Base-by-base conservation (phyloP, 2,329 filamentous ascomycete species). In the Paraconiothyrium sp. region DNA sequence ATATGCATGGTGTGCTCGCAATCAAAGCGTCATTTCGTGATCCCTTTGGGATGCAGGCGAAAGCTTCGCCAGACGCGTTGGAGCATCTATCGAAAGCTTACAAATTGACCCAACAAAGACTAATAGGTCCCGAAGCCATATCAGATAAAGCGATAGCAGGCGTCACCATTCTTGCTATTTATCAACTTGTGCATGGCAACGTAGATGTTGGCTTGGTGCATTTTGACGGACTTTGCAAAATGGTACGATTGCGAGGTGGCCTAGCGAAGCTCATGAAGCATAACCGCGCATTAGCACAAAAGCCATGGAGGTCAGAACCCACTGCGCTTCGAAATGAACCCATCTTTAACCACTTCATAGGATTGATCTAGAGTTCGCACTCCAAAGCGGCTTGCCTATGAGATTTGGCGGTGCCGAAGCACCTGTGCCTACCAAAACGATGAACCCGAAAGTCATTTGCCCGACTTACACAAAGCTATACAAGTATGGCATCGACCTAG, bases 91-190 rank as follows among this genome's bases (percentile, higher is more conserved):
- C 58, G 7, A 32, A 39, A 24, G 62, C 56, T 16, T 61, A 61
- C 48, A 50, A 37, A 7, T n/a, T 61, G 8, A 56, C 48, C 2
- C 60, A 59, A 22, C 30, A 39, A 16, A 41, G 56, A 16, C 62
- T 64, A 2, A 56, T 51, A 7, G 47, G 58, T 13, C 52, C 58
- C 4, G 52, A 61, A 22, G 56, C 59, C 1, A 43, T 51, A 2
- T 52, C 50, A 11, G 55, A 64, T 27, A 27, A 54, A n/a, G 56
- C 62, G 7, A 61, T 64, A 51, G 62, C 60, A 48, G 58, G 60
- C 22, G 60, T 64, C 27, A 64, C 63, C 13, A 59, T 62, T 24
- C 59, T 63, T 43, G 43, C 51, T 4, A 58, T 62, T n/a, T 61
- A 54, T 35, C 58, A 62, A 30, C 44, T 48, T 13, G 55, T 64